Conservation (phyloP, 2,329 filamentous ascomycete species). For the Thielaviopsis musarum region DNA sequence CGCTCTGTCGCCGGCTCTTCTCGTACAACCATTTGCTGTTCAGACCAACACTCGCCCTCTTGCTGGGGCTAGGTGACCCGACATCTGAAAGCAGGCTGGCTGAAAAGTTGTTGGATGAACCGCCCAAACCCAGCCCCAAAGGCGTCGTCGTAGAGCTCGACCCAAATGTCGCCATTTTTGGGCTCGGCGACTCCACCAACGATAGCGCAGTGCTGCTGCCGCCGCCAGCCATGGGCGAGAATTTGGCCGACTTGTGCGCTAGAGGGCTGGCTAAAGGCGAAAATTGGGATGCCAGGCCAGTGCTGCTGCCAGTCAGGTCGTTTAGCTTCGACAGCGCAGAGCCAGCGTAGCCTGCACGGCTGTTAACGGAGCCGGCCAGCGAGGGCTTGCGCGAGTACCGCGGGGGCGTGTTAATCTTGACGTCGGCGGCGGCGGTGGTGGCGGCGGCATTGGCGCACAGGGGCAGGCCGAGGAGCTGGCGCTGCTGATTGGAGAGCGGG, state of each 20-base stretch:
- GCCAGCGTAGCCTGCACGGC: constrained; percentile 36
- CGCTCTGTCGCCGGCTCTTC: constrained; percentile 45
- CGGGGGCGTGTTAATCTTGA: constrained; percentile 64
- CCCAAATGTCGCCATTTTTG: background rate
- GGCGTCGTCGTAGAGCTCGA: background rate
- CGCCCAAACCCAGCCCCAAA: no score
- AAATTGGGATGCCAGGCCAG: constrained; percentile 25
- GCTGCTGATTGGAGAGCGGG: constrained; percentile 57
- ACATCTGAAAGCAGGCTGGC: constrained; percentile 39
- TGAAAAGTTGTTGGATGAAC: constrained; percentile 23
- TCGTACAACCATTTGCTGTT: constrained; percentile 96
- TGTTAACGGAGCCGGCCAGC: constrained; percentile 43
- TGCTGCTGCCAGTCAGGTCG: constrained; percentile 29
- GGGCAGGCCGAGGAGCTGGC: constrained; percentile 60
- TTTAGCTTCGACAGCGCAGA: constrained; percentile 37
- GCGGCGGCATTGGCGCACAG: constrained; percentile 48
- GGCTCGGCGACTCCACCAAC: background rate
- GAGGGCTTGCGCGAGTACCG: constrained; percentile 66
- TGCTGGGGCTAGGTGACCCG: constrained; percentile 54
- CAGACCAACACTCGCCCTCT: constrained; percentile 56
- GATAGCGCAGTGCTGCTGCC: constrained; percentile 21
- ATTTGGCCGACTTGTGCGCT: constrained; percentile 42
- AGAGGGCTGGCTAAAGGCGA: constrained; percentile 34
- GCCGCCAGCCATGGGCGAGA: constrained; percentile 32
- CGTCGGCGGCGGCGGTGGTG: constrained; percentile 27